phyloP scores from a whole-genome alignment of 345 rosid species.

The Acer saccharum region DNA sequence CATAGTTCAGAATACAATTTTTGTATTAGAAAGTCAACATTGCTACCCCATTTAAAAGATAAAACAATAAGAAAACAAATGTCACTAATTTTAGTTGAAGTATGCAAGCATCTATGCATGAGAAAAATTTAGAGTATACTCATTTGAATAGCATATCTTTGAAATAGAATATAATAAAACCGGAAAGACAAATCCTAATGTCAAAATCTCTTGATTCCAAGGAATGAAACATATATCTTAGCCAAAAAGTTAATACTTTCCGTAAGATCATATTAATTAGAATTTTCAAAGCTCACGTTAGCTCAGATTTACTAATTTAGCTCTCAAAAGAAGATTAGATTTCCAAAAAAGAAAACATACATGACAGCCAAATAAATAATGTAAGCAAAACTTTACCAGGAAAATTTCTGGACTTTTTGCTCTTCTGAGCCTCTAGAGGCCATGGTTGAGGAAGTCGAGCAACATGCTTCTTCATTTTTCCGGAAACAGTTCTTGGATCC shows the following conservation, averaged over 20 bases:
- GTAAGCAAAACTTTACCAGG: slow-evolving; percentile 55
- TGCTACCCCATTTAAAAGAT: not conserved
- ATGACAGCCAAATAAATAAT: slow-evolving; percentile 13
- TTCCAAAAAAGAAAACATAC: slow-evolving; percentile 10
- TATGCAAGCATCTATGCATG: not conserved
- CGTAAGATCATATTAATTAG: not conserved
- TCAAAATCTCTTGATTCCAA: not conserved
- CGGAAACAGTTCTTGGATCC: slow-evolving; percentile 70
- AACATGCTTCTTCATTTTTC: slow-evolving; percentile 60
- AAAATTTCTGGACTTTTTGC: slow-evolving; percentile 55
- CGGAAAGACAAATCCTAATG: not conserved
- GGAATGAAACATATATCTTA: not conserved
- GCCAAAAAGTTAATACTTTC: not conserved
- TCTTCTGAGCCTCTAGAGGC: slow-evolving; percentile 64
- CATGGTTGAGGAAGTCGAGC: slow-evolving; percentile 62
- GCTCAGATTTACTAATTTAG: not conserved
- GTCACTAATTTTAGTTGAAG: slow-evolving; percentile 1
- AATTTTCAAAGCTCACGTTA: not conserved
- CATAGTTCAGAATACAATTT: not conserved
- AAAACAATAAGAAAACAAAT: not conserved
- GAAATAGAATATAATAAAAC: not conserved
- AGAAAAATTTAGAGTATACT: not conserved
- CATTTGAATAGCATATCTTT: not conserved
- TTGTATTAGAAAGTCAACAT: not conserved
- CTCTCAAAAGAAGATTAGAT: not conserved